Base-by-base conservation (phyloP, 2,329 filamentous ascomycete genomes). In the Leptographium lundbergii region DNA sequence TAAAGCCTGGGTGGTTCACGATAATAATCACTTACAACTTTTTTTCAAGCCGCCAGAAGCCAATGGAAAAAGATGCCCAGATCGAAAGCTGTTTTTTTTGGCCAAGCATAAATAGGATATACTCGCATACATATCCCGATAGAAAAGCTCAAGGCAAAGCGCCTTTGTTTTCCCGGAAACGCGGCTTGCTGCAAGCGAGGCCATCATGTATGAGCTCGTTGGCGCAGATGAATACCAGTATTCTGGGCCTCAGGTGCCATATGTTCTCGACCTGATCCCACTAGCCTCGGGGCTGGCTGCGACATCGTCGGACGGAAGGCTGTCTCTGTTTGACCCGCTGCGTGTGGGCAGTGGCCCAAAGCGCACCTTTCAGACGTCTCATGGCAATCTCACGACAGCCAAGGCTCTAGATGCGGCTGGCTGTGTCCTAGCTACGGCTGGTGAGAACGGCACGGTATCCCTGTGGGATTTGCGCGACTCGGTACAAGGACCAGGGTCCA, bases 301-400 rank as follows among this genome's bases (percentile, higher is more conserved):
- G 19, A 86, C 87, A 59, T 81, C 84, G 3, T 89, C 87, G 0
- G 85, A 90, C 71, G 82, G 89, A 70, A 78, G 76, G n/a, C 74
- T 91, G 24, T 79, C 81, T 32, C 71, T 89, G 22, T 79, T 91
- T 63, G 79, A 88, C 67, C 79, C 85, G 0, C 63, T 73, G 1
- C 77, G 75, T 27, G 73, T 91, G 27, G 75, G 75, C 58, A 68
- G 74, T 3, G 76, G 80, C 0, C 77, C 80, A 3, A 64, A 78
- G 29, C 73, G 74, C 56, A 72, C 72, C 10, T 71, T 82, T 54
- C 68, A 69, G 42, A 80, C 79, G 11, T 73, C 77, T 36, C 83
- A 88, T 63, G 76, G 78, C 6, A 86, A 86, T 61, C 73, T 89
- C 64, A 85, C 84, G 17, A 82, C 81, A 62, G 73, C 89, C 34